Evolutionary conservation across 306 rosid species (phyloP).

Genomic region (Vigna angularis): DNA sequence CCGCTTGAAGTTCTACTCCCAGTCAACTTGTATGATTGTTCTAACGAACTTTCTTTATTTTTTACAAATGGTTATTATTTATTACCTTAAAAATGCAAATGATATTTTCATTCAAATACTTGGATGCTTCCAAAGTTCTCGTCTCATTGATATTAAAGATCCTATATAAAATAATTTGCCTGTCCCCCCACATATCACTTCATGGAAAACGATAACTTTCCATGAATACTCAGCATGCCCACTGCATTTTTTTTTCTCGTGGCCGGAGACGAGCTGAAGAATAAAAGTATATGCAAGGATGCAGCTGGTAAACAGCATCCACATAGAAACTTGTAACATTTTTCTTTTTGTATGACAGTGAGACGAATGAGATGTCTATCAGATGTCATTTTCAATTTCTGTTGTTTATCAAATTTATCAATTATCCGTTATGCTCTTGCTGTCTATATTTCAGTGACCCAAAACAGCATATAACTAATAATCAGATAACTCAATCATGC

Average conservation of each 20-base stretch:
- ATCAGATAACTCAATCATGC: too few species aligned
- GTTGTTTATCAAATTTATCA: background rate
- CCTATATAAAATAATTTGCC: background rate
- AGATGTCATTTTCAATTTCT: slow-evolving; percentile 31
- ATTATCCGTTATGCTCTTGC: background rate
- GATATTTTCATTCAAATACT: background rate
- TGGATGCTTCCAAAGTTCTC: background rate
- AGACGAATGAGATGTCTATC: slow-evolving; percentile 10
- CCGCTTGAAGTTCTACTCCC: background rate
- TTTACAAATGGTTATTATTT: background rate
- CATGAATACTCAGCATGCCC: background rate
- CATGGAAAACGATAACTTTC: background rate
- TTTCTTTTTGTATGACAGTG: background rate
- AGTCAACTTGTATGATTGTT: background rate
- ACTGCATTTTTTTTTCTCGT: background rate
- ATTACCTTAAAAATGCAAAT: background rate
- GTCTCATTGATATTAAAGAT: background rate
- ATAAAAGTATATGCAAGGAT: slow-evolving; percentile 47
- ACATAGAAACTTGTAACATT: background rate
- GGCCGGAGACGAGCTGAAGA: slow-evolving; percentile 13
- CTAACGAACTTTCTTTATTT: background rate
- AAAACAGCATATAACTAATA: too few species aligned
- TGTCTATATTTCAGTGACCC: background rate
- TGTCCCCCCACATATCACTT: background rate
- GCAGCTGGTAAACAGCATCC: slow-evolving; percentile 41